Evolutionary conservation across 176 grass and related monocot species (phyloP), one percentile per base, ranked within the genome.

Genomic region (Oropetium thomaeum): DNA sequence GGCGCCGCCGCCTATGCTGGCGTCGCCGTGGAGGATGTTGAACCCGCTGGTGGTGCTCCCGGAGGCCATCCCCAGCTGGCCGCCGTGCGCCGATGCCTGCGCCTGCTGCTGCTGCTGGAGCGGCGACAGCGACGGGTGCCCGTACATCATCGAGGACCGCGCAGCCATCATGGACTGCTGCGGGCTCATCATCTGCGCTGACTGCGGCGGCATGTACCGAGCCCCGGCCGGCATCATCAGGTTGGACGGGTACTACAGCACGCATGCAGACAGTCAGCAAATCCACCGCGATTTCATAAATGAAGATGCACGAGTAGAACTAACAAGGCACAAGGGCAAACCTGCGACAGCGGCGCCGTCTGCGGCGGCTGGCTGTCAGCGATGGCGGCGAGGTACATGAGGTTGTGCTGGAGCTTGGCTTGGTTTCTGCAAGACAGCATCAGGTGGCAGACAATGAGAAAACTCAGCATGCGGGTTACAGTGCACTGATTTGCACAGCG

Each of bases 321-420:
- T 12, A 19, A 3, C 4, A n/a, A 49, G 12, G 13, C 17, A 5
- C 10, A 16, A 59, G 16, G 47, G 40, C 44, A 25, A 39, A 52
- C 95, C 91, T 97, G 95, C 0, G 86, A 83, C 5, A 97, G 39
- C 1, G 88, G 75, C 1, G 93, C 70, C 28, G 84, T 81, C 85
- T 97, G 93, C 4, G 91, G 90, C 30, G 91, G 88, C 86, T 97
- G 95, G 71, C 88, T 93, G 67, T 97, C 95, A 1, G 95, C 95
- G 51, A 97, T 97, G 57, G 95, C 95, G 0, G 95, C 95, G 30
- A 97, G 90, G 79, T 97, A 97, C 95, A 97, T 97, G 74, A 97
- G 95, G 78, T 97, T 97, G 68, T 93, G 89, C 79, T 97, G 95
- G 64, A 97, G 95, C 67, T 93, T 93, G 35, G 95, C 95, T 81